A percentile compares a stretch with the other conserved stretches of the same genome.
Conservation (phyloP, 2,329 filamentous ascomycete species). For the Mycocentrospora acerina region DNA sequence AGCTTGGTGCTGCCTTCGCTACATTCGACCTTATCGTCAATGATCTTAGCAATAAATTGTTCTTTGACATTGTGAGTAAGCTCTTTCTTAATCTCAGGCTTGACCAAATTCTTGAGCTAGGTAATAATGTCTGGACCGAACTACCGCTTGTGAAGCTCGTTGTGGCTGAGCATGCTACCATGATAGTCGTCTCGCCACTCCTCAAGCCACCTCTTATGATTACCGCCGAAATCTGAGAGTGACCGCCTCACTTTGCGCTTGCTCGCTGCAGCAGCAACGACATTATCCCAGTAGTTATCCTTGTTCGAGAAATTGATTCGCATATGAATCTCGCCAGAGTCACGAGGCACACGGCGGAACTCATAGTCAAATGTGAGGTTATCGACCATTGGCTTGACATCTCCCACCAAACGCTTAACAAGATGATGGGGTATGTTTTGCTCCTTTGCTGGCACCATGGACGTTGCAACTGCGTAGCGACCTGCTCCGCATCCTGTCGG, state of each 20-base stretch:
- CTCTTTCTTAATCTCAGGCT: slow-evolving; percentile 7
- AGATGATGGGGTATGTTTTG: slow-evolving; percentile 26
- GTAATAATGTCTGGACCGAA: slow-evolving; percentile 34
- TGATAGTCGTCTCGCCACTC: slow-evolving; percentile 42
- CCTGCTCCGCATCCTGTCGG: slow-evolving; percentile 44
- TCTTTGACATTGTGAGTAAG: slow-evolving; percentile 9
- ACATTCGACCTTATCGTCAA: slow-evolving; percentile 7
- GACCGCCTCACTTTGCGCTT: slow-evolving; percentile 32
- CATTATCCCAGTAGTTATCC: slow-evolving; percentile 12
- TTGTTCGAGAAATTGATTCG: slow-evolving; percentile 13
- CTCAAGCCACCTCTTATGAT: slow-evolving; percentile 43
- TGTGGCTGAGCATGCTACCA: slow-evolving; percentile 20
- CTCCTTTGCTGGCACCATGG: slow-evolving; percentile 23
- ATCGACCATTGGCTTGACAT: slow-evolving; percentile 4
- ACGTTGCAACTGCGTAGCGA: slow-evolving; percentile 44
- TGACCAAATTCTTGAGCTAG: slow-evolving; percentile 14
- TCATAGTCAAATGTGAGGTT: slow-evolving; percentile 17
- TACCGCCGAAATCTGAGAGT: slow-evolving; percentile 30
- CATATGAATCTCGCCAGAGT: slow-evolving; percentile 10
- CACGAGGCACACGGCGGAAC: slow-evolving; percentile 7
- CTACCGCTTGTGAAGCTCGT: slow-evolving; percentile 43
- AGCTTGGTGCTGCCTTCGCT: slow-evolving; percentile 1
- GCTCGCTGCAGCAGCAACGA: slow-evolving; percentile 16
- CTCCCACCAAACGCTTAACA: background rate
- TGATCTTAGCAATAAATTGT: slow-evolving; percentile 8